Base-by-base conservation (phyloP, 371 early-diverging fungal genomes). In the Apophysomyces elegans region DNA sequence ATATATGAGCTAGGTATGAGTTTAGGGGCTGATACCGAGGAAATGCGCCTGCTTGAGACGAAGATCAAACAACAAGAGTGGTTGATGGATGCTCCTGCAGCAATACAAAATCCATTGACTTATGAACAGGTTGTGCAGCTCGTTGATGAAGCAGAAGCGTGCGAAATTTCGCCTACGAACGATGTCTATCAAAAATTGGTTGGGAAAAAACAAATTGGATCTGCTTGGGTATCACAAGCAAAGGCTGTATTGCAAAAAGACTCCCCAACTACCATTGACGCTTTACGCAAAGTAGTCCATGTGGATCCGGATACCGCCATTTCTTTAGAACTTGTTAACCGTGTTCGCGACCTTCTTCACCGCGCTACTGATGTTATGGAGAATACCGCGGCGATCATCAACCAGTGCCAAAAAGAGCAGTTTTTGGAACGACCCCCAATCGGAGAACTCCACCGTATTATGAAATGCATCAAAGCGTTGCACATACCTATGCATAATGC, bases 11-110 rank as follows among this genome's bases (percentile, higher is more conserved):
- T 37, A 0, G 70, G 70, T 1, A 9, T 56, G 8, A 58, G 50
- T 56, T 16, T 70, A 26, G 64, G 64, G 6, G 66, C 70, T 6
- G 70, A 70, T 46, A 46, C 63, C 37, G 61, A 60, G 38, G 70
- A 70, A 45, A 63, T 70, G 58, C 61, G 37, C 8, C 14, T 32
- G 21, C 60, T 70, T 9, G 66, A 66, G 26, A 59, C 36, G 6
- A 56, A 6, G 5, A 37, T 70, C 32, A 58, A 46, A 37, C 70
- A 46, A 12, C 46, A 41, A n/a, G 38, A 63, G 32, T 70, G 70
- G 70, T 35, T 60, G 18, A 37, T 46, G n/a, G 45, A 36, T 13
- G 70, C 66, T 13, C 66, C 62, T 4, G 16, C 37, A 11, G 59
- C 63, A 18, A 18, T 59, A 9, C 21, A 50, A 16, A 44, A 59